A percentile compares a stretch with the other conserved stretches of the same genome.
phyloP scores from a whole-genome alignment of 2,329 filamentous ascomycete species.

The Colletotrichum cordylinicola region DNA sequence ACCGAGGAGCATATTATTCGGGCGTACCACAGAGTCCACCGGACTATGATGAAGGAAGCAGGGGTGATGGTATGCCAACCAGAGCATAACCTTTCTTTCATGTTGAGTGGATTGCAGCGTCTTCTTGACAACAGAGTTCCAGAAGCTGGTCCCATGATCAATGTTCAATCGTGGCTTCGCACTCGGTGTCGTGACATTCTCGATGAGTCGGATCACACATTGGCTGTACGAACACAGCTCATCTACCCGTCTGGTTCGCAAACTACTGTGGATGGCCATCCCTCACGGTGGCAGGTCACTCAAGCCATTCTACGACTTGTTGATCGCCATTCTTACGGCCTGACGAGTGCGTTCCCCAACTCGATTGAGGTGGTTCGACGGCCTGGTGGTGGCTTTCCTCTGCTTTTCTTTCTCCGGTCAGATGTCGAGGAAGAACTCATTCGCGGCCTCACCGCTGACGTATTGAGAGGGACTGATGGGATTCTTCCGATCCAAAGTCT shows the following conservation, averaged over 20 bases:
- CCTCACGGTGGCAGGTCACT: constrained; percentile 54
- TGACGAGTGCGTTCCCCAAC: constrained; percentile 42
- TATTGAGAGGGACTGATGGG: constrained; percentile 34
- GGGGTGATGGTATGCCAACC: constrained; percentile 67
- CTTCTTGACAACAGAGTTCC: constrained; percentile 50
- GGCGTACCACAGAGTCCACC: constrained; percentile 44
- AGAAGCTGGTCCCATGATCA: constrained; percentile 53
- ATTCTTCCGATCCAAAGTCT: constrained; percentile 36
- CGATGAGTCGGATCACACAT: constrained; percentile 66
- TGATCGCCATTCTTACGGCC: constrained; percentile 36
- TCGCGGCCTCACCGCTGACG: constrained; percentile 41
- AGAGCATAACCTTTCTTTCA: constrained; percentile 70
- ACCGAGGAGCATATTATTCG: constrained; percentile 33
- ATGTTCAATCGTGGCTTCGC: constrained; percentile 56
- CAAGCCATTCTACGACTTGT: constrained; percentile 47
- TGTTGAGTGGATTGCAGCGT: constrained; percentile 64
- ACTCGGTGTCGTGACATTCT: constrained; percentile 62
- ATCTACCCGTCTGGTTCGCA: constrained; percentile 62
- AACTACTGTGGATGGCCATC: constrained; percentile 55
- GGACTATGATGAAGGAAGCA: constrained; percentile 40
- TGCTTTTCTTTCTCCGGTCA: constrained; percentile 59
- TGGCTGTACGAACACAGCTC: constrained; percentile 59
- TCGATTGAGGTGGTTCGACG: constrained; percentile 53
- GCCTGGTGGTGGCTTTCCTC: constrained; percentile 50
- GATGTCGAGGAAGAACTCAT: constrained; percentile 53